These are phyloP conservation scores for Selaginella moellendorffii DNA, from an alignment of 75 land plant genomes.

Conservation along the genomic window DNA sequence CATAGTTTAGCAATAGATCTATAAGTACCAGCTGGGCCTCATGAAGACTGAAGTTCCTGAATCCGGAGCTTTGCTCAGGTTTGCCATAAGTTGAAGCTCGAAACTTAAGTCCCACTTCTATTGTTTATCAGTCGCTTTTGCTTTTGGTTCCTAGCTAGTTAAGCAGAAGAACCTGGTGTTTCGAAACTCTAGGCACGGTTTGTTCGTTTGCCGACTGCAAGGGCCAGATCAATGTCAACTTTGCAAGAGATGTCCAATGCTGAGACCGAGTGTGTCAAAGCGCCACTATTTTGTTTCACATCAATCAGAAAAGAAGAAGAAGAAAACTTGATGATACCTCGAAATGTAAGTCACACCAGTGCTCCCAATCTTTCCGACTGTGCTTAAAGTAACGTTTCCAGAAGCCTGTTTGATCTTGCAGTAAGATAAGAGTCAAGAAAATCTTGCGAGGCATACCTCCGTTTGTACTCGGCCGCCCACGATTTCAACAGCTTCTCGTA, in stretches of 20 bases:
- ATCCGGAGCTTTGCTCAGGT: too few species aligned
- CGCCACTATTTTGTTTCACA: conserved; percentile 51
- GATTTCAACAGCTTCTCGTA: conserved; percentile 70
- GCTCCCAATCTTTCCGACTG: conserved; percentile 66
- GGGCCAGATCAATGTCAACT: conserved; percentile 70
- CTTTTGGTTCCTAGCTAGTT: too few species aligned
- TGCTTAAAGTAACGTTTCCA: conserved; percentile 76
- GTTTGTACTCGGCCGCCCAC: conserved; percentile 72
- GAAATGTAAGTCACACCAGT: conserved; percentile 88
- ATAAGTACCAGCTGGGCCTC: too few species aligned
- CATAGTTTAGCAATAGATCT: too few species aligned
- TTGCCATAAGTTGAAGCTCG: too few species aligned
- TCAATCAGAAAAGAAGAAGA: neutral
- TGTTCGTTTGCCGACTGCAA: conserved; percentile 60
- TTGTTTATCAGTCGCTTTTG: too few species aligned
- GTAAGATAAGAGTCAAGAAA: too few species aligned
- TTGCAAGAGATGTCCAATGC: conserved; percentile 92
- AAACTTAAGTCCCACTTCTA: too few species aligned
- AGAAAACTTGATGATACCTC: conserved; percentile 28
- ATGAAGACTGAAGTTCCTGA: too few species aligned
- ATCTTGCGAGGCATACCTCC: conserved; percentile 67
- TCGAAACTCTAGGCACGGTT: too few species aligned
- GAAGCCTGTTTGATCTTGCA: too few species aligned
- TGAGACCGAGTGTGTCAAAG: conserved; percentile 93
- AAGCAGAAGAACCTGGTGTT: too few species aligned